Evolutionary conservation across 306 rosid genomes (phyloP).

Genomic region (Cicer pinnatifidum): DNA sequence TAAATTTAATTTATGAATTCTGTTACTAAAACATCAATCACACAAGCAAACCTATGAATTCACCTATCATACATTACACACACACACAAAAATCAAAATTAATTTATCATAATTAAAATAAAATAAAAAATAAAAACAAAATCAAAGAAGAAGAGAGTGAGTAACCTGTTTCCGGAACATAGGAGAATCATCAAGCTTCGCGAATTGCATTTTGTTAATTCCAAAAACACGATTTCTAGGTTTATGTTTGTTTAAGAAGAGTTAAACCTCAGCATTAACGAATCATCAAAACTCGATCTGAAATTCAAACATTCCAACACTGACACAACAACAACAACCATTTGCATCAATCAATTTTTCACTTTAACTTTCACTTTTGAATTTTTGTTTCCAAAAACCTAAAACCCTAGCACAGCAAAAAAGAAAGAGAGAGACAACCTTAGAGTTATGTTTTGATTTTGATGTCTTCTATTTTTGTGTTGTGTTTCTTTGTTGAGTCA

Average conservation of each 20-base stretch:
- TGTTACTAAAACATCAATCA: constrained; percentile 11
- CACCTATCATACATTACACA: neutral
- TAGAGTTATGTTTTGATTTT: constrained; percentile 50
- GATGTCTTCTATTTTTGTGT: constrained; percentile 40
- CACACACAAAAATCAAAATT: constrained; percentile 1
- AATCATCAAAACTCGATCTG: constrained; percentile 52
- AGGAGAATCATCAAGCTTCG: constrained; percentile 99
- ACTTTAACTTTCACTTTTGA: constrained; percentile 10
- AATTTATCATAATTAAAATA: neutral
- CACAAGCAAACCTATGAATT: neutral
- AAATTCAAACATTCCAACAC: constrained; percentile 13
- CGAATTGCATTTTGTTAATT: constrained; percentile 79
- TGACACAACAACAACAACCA: neutral
- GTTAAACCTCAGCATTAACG: constrained; percentile 38
- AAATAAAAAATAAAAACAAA: neutral
- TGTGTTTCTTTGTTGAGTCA: constrained; percentile 3
- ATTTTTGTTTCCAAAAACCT: constrained; percentile 19
- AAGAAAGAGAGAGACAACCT: constrained; percentile 34
- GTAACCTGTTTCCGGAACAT: constrained; percentile 99
- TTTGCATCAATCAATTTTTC: constrained; percentile 18
- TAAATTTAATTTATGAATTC: no score
- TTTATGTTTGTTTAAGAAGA: constrained; percentile 18
- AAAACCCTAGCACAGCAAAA: constrained; percentile 46
- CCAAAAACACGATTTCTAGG: neutral
- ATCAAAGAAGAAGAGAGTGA: constrained; percentile 13